Base-by-base conservation (phyloP, 805 yeast species). In the Yamadazyma takamatsuzukensis region DNA sequence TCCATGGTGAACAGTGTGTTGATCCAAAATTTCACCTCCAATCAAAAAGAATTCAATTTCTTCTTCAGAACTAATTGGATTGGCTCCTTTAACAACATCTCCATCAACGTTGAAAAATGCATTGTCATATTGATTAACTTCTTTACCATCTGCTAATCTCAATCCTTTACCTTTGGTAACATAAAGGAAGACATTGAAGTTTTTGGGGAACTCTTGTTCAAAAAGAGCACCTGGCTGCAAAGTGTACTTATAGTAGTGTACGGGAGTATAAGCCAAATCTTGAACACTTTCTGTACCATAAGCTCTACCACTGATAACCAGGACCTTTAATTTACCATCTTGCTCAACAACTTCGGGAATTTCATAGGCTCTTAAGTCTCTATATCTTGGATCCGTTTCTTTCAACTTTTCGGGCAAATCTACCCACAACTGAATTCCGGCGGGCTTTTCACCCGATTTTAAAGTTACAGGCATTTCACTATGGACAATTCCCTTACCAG, bases 341-440 rank as follows among this genome's bases (percentile, higher is more conserved):
- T 74, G 70, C 28, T 83, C 81, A 33, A 63, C 66, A 6, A 68
- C 89, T 30, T 73, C 62, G 6, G 95, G 95, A 30, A 84, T 78
- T 49, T 85, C 93, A 45, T 64, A 65, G 4, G 70, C 67, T 53
- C 75, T 74, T 51, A 87, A 68, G 49, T 86, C 94, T 48, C 94
- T 74, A 60, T 87, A 87, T 36, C 89, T 64, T 24, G 95, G 95
- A 19, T 72, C 74, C 41, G 71, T 59, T 36, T 78, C 66, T 47
- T 83, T 84, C 51, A 79, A 54, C 2, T 69, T 56, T 26, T 62
- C 73, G 13, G 93, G 95, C 45, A 80, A 70, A 53, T 85, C 94
- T 22, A 85, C 93, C 96, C 96, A 87, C 33, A 87, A 63, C 57
- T 87, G 96, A 66, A 86, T 63, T 39, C 95, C 95, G 18, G 61